Base-by-base conservation (phyloP, 495 filamentous ascomycete species). In the Penicillium steckii region DNA sequence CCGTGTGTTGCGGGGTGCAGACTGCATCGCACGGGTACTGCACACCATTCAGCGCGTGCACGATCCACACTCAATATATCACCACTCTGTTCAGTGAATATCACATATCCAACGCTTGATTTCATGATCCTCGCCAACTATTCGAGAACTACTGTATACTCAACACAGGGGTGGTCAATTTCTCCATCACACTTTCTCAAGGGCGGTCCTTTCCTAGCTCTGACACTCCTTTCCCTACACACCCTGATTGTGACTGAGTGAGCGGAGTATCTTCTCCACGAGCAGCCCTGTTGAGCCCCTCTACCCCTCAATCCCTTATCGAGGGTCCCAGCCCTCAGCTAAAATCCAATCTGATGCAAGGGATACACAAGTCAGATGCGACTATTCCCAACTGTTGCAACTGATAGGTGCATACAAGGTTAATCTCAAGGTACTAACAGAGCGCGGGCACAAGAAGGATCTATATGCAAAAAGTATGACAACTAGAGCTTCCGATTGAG, bases 261-360 rank as follows among this genome's bases (percentile, higher is more conserved):
- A n/a, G n/a, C n/a, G n/a, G n/a, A n/a, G n/a, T n/a, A n/a, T n/a
- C n/a, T n/a, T 41, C 13, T 18, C 3, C 13, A 8, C 15, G 27
- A 29, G 12, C 4, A 22, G 13, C 15, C 4, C 48, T n/a, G 3
- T 8, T 26, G 15, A 17, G 47, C 38, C 44, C 43, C 45, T 22
- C 37, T 42, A 27, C 32, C 44, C 42, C 35, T 26, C 13, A 9
- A 7, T 23, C 30, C 49, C 48, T 49, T 27, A 17, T 33, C 24
- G 21, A 46, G 22, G 30, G 8, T 19, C 27, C 44, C 32, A 26
- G 41, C 22, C 17, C 35, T 46, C 29, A 42, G 19, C 26, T 37
- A 41, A 23, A 26, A 46, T 58, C 49, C 53, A 41, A 46, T 52
- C 38, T 25, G 46, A 64, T 26, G 65, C 62, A 68, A 68, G 65